Conservation (phyloP, 2,329 filamentous ascomycete genomes). For the Tolypocladium ophioglossoides region DNA sequence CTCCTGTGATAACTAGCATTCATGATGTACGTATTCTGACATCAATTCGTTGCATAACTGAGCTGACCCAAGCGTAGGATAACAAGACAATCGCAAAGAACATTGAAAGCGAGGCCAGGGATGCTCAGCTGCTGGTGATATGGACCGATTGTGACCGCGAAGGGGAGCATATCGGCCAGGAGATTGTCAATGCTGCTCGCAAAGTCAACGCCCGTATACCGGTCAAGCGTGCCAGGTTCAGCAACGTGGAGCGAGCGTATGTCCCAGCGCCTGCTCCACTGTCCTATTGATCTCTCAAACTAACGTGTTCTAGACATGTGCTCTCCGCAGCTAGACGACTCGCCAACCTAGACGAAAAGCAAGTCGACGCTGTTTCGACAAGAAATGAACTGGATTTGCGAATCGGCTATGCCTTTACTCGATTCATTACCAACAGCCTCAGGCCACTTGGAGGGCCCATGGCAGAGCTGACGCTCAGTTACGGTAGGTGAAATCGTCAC, state of each 20-base stretch:
- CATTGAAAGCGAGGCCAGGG: constrained; percentile 66
- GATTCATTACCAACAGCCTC: constrained; percentile 74
- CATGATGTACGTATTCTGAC: constrained; percentile 39
- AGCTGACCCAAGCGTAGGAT: constrained; percentile 38
- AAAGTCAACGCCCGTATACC: constrained; percentile 64
- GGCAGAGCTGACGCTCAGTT: constrained; percentile 60
- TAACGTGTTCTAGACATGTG: constrained; percentile 54
- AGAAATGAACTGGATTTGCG: constrained; percentile 88
- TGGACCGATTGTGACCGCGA: constrained; percentile 99
- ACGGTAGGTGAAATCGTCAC: constrained; percentile 44
- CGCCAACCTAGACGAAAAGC: constrained; percentile 68
- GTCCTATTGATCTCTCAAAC: constrained; percentile 2
- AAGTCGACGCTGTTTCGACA: constrained; percentile 78
- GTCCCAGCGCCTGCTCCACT: constrained; percentile 14
- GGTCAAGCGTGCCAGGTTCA: constrained; percentile 82
- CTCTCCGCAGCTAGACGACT: constrained; percentile 71
- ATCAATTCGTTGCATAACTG: not conserved
- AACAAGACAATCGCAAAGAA: constrained; percentile 77
- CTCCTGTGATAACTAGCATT: constrained; percentile 59
- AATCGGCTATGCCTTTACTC: constrained; percentile 86
- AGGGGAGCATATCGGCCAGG: constrained; percentile 89
- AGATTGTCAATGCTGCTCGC: constrained; percentile 73
- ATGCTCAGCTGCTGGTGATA: constrained; percentile 71
- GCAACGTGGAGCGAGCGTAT: constrained; percentile 86
- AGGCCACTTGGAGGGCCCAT: constrained; percentile 59